Base-by-base conservation (phyloP, 163 green algal species). In the Scenedesmus sp. region DNA sequence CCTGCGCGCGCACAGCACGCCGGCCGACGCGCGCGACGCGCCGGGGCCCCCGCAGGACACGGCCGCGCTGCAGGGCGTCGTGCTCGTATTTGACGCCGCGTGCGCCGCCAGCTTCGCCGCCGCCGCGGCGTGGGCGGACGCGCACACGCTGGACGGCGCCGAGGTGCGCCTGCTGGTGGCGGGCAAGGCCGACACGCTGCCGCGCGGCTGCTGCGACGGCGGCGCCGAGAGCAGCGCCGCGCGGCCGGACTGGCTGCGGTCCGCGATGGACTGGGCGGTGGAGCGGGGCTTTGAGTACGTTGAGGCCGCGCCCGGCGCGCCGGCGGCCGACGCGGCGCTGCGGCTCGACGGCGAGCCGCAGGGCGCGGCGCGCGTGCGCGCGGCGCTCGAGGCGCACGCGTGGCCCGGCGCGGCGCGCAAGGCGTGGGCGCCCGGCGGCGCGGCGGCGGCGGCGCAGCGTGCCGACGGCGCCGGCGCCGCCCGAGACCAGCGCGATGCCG, bases 311-410 rank as follows among this genome's bases (percentile, higher is more conserved):
- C 70, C 83, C 17, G 29, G 34, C 4, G 24, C 54, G 20, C 67
- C 70, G 10, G 24, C 29, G 2, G 15, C 29, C 2, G 88, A 86
- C n/a, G 77, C 72, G 3, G 20, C 47, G 10, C 71, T 88, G 28
- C 3, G 51, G 42, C 58, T 84, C 0, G 83, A 88, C 36, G 83
- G 80, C 2, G 79, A 84, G 33, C 67, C 31, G 63, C 82, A 89
- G 18, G 89, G 89, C 0, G 31, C 90, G n/a, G 48, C 58, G 3
- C 82, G 90, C 0, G 65, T 93, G 1, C 48, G 79, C 0, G 85
- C 91, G 57, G 90, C 86, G 0, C 75, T 95, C 36, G 67, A 95
- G n/a, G 86, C 89, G 10, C 85, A 95, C 63, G 83, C 84, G 64
- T 95, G 90, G 90, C 84, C 89, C 0, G 84, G 85, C 29, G 58